Conservation (phyloP, 192 early-diverging fungal species). For the Tieghemiomyces parasiticus region DNA sequence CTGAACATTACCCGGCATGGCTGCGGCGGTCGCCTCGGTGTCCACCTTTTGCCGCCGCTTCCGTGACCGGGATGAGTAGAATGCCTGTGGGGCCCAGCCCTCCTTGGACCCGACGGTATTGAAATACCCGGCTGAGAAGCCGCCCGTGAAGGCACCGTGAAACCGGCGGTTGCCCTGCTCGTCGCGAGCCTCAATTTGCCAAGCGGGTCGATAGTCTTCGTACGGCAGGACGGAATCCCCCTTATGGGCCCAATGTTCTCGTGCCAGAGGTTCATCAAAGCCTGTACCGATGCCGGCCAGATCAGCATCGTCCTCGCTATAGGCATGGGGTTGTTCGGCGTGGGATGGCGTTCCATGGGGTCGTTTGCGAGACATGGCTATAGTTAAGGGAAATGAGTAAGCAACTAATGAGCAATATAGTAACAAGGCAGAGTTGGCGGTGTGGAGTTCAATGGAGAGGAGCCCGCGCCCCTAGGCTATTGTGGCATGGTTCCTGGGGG, state of each 20-base stretch:
- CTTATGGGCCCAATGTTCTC: background rate
- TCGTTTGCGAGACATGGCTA: too few species aligned
- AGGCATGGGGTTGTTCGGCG: too few species aligned
- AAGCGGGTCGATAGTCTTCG: background rate
- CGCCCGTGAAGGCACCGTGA: constrained; percentile 87
- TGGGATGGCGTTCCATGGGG: too few species aligned
- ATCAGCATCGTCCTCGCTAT: background rate
- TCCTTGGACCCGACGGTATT: constrained; percentile 95
- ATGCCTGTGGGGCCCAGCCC: constrained; percentile 31
- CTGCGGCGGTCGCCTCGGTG: background rate
- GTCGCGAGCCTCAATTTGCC: constrained; percentile 29
- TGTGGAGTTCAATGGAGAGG: too few species aligned
- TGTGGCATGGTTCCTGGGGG: too few species aligned
- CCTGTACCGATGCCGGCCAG: background rate
- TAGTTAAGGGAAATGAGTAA: too few species aligned
- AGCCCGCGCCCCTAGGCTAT: too few species aligned
- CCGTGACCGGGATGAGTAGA: constrained; percentile 1
- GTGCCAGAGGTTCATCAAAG: background rate
- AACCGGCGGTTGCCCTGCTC: constrained; percentile 62
- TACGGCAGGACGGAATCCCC: background rate
- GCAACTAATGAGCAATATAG: too few species aligned
- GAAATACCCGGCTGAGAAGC: constrained; percentile 88
- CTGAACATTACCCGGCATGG: constrained; percentile 5
- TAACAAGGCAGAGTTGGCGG: too few species aligned
- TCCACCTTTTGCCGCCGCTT: background rate